Evolutionary conservation across 106 monocot species (phyloP), one percentile per base, ranked within the genome.

Genomic region (Dendrobium officinale): DNA sequence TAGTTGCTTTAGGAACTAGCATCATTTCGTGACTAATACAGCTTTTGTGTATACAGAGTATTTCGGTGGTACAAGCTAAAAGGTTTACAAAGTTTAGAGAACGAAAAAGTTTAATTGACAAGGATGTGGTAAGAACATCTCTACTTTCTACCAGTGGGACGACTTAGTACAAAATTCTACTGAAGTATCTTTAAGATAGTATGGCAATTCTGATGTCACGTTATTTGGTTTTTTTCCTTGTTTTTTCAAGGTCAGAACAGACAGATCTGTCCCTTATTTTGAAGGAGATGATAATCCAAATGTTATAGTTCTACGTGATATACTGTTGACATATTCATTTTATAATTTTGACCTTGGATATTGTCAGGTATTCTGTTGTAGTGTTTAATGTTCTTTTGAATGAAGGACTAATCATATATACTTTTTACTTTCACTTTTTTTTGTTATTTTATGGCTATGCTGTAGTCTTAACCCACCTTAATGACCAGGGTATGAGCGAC

Each of bases 261-360:
- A 98, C 58, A 87, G 97, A 77, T 92, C 97, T 61, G 29, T 94
- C 44, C 72, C 92, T 67, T 98, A 89, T 79, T 98, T 86, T 75
- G 97, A 98, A 79, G 97, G 97, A 81, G 97, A 98, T 83, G 97
- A 98, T 73, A 98, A 98, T 88, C 88, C 78, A 80, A 88, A 92
- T 84, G 86, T 98, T 17, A 58, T 78, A 47, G 72, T 86, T 82
- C 89, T 98, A 51, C 94, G 84, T 85, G 92, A 98, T 77, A 89
- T 98, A 85, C 88, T 98, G 6, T 83, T 98, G 79, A 98, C 97
- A n/a, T 98, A 98, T 81, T 98, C 97, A 16, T 98, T 98, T 83
- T 98, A 94, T 84, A 98, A 98, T 84, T 98, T 98, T 88, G 97
- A 98, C 84, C 94, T 98, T 83, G 97, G 97, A 64, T 98, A 98